Conservation (phyloP, 176 grass and related monocot genomes). For the Musa schizocarpa region DNA sequence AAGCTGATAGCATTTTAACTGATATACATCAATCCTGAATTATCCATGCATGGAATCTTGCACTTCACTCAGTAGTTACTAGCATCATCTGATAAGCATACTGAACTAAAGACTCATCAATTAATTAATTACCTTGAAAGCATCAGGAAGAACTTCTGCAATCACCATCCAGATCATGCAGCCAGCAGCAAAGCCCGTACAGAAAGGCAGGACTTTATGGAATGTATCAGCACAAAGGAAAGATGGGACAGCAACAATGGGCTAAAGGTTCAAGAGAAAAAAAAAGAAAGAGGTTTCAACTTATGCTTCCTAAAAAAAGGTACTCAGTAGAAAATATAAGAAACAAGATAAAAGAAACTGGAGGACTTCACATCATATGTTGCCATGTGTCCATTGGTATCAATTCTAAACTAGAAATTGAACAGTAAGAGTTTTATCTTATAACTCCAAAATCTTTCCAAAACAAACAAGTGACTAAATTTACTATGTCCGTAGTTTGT, state of each 20-base stretch:
- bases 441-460: too few relatives aligned
- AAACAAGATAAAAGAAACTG: too few relatives aligned
- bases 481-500: background rate
- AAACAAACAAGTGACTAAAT: too few relatives aligned
- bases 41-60: background rate
- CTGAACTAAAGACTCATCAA: background rate
- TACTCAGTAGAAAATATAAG: too few relatives aligned
- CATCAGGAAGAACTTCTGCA: slow-evolving; percentile 98
- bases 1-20: background rate
- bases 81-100: background rate
- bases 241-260: slow-evolving; percentile 88
- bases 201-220: slow-evolving; percentile 86
- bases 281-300: slow-evolving; percentile 5
- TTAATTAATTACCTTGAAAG: slow-evolving; percentile 67
- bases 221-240: slow-evolving; percentile 93
- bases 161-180: slow-evolving; percentile 99
- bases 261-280: slow-evolving; percentile 39
- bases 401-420: too few relatives aligned
- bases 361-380: too few relatives aligned
- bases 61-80: background rate
- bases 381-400: too few relatives aligned
- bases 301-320: background rate
- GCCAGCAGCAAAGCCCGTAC: slow-evolving; percentile 95
- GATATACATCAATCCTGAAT: background rate
- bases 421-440: too few relatives aligned